A percentile compares a stretch with the other conserved stretches of the same genome.
Evolutionary conservation across 257 asterid species (phyloP).

Genomic region (Ocimum tenuiflorum): DNA sequence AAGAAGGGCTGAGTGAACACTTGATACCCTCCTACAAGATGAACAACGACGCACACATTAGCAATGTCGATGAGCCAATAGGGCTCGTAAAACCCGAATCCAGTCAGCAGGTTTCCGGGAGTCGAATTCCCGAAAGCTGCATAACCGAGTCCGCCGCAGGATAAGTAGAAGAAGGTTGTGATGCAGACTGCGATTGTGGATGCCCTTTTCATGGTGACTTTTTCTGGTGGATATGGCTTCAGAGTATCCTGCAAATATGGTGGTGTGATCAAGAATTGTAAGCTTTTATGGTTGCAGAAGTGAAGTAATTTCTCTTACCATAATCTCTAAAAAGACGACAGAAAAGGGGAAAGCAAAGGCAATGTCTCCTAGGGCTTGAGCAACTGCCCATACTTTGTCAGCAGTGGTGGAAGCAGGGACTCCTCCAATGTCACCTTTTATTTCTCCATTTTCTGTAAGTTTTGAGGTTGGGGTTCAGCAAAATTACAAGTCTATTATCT

Average conservation of each 20-base stretch:
- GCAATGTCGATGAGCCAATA: slow-evolving; percentile 83
- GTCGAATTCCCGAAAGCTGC: slow-evolving; percentile 83
- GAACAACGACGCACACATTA: slow-evolving; percentile 72
- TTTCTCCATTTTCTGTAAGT: slow-evolving; percentile 51
- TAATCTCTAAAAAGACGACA: slow-evolving; percentile 57
- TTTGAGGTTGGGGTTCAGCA: neutral
- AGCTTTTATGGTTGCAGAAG: neutral
- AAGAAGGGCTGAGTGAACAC: slow-evolving; percentile 67
- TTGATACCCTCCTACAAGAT: slow-evolving; percentile 75
- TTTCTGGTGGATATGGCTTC: slow-evolving; percentile 59
- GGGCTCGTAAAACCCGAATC: slow-evolving; percentile 75
- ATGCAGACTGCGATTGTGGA: slow-evolving; percentile 42
- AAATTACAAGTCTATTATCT: neutral
- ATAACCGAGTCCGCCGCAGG: slow-evolving; percentile 89
- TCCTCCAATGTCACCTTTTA: slow-evolving; percentile 63
- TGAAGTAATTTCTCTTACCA: slow-evolving; percentile 28
- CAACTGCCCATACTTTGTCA: slow-evolving; percentile 45
- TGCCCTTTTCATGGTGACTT: slow-evolving; percentile 62
- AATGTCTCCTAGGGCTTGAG: slow-evolving; percentile 69
- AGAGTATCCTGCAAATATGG: slow-evolving; percentile 54
- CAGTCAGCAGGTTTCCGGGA: slow-evolving; percentile 83
- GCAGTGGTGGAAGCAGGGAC: slow-evolving; percentile 34
- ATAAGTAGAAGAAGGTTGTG: slow-evolving; percentile 61
- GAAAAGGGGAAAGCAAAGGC: slow-evolving; percentile 77
- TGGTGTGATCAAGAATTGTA: neutral